Evolutionary conservation across 768 basidiomycete genomes (phyloP).

Genomic region (Amanita pseudoporphyria): DNA sequence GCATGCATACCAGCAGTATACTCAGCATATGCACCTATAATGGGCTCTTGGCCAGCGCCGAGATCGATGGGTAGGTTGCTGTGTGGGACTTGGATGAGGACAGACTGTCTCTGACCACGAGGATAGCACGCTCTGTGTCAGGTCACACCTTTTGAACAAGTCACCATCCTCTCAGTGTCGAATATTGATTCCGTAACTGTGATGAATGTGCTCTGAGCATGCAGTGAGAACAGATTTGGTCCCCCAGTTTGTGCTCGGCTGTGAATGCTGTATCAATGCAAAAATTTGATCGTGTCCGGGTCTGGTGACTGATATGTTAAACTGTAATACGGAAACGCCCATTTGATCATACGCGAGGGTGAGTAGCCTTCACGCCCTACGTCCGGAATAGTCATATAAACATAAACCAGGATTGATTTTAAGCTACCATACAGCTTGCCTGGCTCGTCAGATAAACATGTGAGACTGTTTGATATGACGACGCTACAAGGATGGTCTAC

Average conservation of each 20-base stretch:
- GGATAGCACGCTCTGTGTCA: conserved; percentile 74
- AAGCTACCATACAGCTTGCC: conserved; percentile 58
- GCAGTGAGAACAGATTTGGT: conserved; percentile 56
- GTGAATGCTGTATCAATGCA: conserved; percentile 71
- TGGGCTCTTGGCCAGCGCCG: conserved; percentile 63
- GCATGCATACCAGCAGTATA: conserved; percentile 61
- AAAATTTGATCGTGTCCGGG: conserved; percentile 58
- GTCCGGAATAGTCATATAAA: too few relatives aligned
- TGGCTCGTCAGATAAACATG: conserved; percentile 78
- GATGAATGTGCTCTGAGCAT: conserved; percentile 36
- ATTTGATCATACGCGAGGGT: conserved; percentile 75
- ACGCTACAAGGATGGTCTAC: conserved; percentile 71
- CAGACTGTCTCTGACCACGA: conserved; percentile 53
- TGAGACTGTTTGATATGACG: conserved; percentile 61
- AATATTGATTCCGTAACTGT: conserved; percentile 1
- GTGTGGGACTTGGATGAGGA: conserved; percentile 59
- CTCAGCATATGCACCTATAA: conserved; percentile 63
- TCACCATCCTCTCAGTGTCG: conserved; percentile 79
- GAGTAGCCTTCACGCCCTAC: too few relatives aligned
- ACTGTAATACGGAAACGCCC: conserved; percentile 69
- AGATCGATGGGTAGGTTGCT: conserved; percentile 61
- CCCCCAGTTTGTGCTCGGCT: conserved; percentile 57
- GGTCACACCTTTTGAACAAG: conserved; percentile 52
- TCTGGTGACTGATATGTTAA: conserved; percentile 75
- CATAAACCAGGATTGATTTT: too few relatives aligned